Base-by-base conservation (phyloP, 2,329 filamentous ascomycete species). In the Trichoderma harzianum region DNA sequence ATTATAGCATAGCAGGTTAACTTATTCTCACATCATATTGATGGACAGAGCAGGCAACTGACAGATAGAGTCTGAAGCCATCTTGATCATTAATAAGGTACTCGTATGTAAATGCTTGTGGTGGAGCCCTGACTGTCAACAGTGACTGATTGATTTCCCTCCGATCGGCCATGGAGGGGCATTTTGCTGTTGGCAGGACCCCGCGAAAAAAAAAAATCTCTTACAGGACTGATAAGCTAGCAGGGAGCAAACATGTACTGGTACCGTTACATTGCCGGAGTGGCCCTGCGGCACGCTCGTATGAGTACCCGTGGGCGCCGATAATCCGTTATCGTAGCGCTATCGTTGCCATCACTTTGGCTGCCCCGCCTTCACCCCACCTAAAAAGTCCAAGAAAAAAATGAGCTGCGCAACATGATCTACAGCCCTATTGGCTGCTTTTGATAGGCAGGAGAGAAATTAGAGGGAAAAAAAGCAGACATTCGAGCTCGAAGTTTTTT, bases 21-120 rank as follows among this genome's bases (percentile, higher is more conserved):
- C 5, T 30, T 58, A 6, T 26, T 28, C 12, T 28, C 5, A 43
- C 7, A 14, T 3, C 10, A 26, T 5, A n/a, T 28, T 30, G 8
- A 12, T 26, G 14, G 21, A 28, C 21, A 30, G 14, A 36, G 12
- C n/a, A n/a, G n/a, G n/a, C n/a, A n/a, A n/a, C n/a, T n/a, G n/a
- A n/a, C n/a, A n/a, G n/a, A n/a, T n/a, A n/a, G n/a, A 76, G 71
- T 67, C 73, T 43, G 75, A 76, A 63, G 78, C 77, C 78, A 80
- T 80, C 43, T 30, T 62, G 57, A 64, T 6, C 21, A 2, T 6
- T 26, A n/a, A n/a, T n/a, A n/a, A n/a, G n/a, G n/a, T n/a, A n/a
- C n/a, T n/a, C n/a, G 5, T 28, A n/a, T 32, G 53, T 30, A 3
- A 18, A 43, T 68, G 7, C 53, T 43, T 24, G 21, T 18, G 47